Evolutionary conservation across 176 grass and related monocot species (phyloP).

Genomic region (Elymus sibiricus): DNA sequence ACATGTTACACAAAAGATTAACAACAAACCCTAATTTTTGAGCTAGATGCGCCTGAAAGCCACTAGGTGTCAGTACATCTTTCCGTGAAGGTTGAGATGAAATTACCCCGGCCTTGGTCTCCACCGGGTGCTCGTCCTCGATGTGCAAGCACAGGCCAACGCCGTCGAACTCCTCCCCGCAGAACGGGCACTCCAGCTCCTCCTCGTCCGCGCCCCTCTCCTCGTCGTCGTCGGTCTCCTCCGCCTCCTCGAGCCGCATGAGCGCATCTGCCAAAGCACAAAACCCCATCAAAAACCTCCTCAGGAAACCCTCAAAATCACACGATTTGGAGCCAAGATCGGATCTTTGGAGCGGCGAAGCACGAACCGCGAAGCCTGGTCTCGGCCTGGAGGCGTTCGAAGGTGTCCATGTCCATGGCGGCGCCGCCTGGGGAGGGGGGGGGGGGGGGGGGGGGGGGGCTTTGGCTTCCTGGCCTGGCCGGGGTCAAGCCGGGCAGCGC

Average conservation of each 20-base stretch:
- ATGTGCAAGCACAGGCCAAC: slow-evolving; percentile 74
- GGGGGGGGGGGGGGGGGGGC: background rate
- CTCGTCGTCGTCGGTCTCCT: slow-evolving; percentile 50
- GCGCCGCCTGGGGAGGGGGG: background rate
- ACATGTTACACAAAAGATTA: background rate
- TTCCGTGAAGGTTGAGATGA: background rate
- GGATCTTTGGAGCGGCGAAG: slow-evolving; percentile 29
- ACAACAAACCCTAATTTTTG: background rate
- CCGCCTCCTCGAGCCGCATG: slow-evolving; percentile 64
- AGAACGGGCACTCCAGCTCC: slow-evolving; percentile 81
- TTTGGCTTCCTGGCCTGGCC: background rate
- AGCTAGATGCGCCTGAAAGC: background rate
- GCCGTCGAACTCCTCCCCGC: slow-evolving; percentile 70
- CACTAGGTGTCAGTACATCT: background rate
- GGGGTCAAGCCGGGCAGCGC: background rate
- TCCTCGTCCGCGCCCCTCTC: slow-evolving; percentile 18
- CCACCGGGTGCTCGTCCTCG: slow-evolving; percentile 58
- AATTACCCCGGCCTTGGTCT: slow-evolving; percentile 66
- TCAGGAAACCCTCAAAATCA: background rate
- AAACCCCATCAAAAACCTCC: slow-evolving; percentile 27
- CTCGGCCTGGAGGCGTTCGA: slow-evolving; percentile 45
- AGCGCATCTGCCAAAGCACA: slow-evolving; percentile 42
- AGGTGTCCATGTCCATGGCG: slow-evolving; percentile 61
- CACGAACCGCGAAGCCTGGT: slow-evolving; percentile 39
- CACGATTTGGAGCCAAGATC: background rate